A percentile compares a stretch with the other conserved stretches of the same genome.
Conservation (phyloP, 148 eudicot species). For the Vaccinium vitisidaea region DNA sequence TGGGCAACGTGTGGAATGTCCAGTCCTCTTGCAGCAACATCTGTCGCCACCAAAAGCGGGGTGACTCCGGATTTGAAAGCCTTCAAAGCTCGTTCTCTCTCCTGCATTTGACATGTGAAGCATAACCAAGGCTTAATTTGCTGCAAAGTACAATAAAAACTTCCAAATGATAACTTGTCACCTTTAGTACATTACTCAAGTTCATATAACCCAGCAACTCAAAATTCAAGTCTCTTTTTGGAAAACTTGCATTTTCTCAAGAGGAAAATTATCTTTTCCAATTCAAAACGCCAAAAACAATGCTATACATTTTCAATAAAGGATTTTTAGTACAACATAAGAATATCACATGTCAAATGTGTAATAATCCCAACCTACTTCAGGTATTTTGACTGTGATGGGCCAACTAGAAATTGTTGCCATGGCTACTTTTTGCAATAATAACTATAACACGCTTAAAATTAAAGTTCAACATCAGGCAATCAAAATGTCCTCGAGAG, state of each 20-base stretch:
- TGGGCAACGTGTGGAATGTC: conserved; percentile 75
- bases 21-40: conserved; percentile 73
- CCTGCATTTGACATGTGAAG: conserved; percentile 27
- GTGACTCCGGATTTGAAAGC: conserved; percentile 65
- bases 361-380: neutral
- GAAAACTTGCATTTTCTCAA: no score
- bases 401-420: neutral
- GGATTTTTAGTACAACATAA: no score
- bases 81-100: conserved; percentile 64
- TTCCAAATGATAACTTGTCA: neutral
- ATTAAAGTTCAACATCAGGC: neutral
- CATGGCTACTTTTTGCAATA: neutral
- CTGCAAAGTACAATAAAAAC: neutral
- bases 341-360: neutral
- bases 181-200: neutral
- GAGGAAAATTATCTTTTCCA: neutral
- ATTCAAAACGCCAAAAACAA: conserved; percentile 6
- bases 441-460: neutral
- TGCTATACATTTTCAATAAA: neutral
- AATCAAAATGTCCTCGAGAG: neutral
- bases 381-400: neutral
- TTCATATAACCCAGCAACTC: neutral
- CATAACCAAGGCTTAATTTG: neutral
- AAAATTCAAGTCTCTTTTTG: neutral
- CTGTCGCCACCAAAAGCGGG: conserved; percentile 77